These are phyloP conservation scores for Debaryomyces coudertii DNA, from an alignment of 1,139 yeast genomes.

Conservation along the genomic window DNA sequence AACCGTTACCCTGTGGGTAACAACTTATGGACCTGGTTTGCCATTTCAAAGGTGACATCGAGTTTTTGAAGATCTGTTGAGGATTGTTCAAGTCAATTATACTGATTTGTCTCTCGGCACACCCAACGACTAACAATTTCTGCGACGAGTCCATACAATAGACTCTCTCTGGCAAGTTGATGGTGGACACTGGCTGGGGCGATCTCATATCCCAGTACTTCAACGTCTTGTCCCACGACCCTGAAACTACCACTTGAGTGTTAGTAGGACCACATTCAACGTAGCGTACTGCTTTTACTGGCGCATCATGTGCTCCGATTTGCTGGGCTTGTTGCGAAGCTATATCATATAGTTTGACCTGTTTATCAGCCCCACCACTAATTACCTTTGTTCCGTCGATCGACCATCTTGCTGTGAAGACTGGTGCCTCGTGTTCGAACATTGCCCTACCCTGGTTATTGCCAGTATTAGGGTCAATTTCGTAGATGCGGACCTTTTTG, in stretches of 20 bases:
- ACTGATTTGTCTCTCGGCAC: slow-evolving; percentile 85
- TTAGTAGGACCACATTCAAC: slow-evolving; percentile 84
- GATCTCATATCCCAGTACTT: slow-evolving; percentile 93
- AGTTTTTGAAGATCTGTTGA: slow-evolving; percentile 73
- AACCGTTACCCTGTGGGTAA: slow-evolving; percentile 88
- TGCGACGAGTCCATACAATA: slow-evolving; percentile 86
- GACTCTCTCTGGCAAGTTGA: slow-evolving; percentile 86
- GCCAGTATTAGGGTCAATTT: slow-evolving; percentile 68
- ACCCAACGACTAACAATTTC: slow-evolving; percentile 83
- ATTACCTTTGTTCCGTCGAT: slow-evolving; percentile 84
- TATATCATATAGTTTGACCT: slow-evolving; percentile 81
- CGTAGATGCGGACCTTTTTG: slow-evolving; percentile 90
- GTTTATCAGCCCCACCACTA: slow-evolving; percentile 93
- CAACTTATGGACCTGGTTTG: slow-evolving; percentile 86
- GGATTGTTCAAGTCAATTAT: slow-evolving; percentile 84
- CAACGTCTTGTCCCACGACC: slow-evolving; percentile 96
- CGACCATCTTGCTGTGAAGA: slow-evolving; percentile 80
- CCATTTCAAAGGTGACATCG: slow-evolving; percentile 84
- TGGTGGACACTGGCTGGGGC: slow-evolving; percentile 80
- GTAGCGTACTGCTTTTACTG: slow-evolving; percentile 74
- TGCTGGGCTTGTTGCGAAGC: slow-evolving; percentile 81
- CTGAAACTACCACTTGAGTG: slow-evolving; percentile 84
- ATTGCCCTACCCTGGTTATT: slow-evolving; percentile 84
- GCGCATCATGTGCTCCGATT: slow-evolving; percentile 83
- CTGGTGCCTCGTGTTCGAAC: slow-evolving; percentile 91